phyloP scores from a whole-genome alignment of 2,329 filamentous ascomycete species.

The Sodiomyces alkalinus region DNA sequence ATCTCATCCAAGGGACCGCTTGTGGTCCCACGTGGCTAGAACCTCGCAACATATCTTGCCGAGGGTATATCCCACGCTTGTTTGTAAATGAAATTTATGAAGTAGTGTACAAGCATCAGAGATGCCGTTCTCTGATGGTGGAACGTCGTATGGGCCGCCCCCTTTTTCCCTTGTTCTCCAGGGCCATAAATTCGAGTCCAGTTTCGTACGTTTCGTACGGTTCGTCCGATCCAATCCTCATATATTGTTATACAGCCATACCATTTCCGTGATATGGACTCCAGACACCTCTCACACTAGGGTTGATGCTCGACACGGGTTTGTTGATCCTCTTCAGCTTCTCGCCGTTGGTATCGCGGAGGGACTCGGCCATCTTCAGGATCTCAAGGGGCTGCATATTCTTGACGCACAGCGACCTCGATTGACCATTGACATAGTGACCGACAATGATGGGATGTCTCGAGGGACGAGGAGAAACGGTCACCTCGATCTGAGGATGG shows the following conservation, averaged over 20 bases:
- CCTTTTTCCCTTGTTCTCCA: background rate
- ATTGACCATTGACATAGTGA: constrained; percentile 80
- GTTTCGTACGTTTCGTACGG: no score
- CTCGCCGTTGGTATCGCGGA: constrained; percentile 62
- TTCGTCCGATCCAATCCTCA: no score
- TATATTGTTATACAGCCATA: constrained; percentile 37
- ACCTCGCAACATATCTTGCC: background rate
- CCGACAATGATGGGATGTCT: constrained; percentile 82
- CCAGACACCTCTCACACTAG: constrained; percentile 56
- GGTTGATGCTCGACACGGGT: constrained; percentile 47
- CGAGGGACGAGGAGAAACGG: constrained; percentile 75
- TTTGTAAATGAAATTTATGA: no score
- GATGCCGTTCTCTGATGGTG: constrained; percentile 1
- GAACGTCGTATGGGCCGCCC: no score
- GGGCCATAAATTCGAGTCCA: background rate
- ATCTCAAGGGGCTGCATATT: constrained; percentile 74
- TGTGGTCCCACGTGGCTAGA: background rate
- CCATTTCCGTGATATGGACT: constrained; percentile 52
- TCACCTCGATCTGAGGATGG: constrained; percentile 84
- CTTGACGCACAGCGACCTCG: constrained; percentile 76
- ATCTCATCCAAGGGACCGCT: no score
- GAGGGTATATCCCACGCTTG: background rate
- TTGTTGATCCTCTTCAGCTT: constrained; percentile 51
- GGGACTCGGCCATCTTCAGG: constrained; percentile 58
- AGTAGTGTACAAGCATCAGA: constrained; percentile 2